Base-by-base conservation (phyloP, 768 basidiomycete species). In the Termitomyces heimii region DNA sequence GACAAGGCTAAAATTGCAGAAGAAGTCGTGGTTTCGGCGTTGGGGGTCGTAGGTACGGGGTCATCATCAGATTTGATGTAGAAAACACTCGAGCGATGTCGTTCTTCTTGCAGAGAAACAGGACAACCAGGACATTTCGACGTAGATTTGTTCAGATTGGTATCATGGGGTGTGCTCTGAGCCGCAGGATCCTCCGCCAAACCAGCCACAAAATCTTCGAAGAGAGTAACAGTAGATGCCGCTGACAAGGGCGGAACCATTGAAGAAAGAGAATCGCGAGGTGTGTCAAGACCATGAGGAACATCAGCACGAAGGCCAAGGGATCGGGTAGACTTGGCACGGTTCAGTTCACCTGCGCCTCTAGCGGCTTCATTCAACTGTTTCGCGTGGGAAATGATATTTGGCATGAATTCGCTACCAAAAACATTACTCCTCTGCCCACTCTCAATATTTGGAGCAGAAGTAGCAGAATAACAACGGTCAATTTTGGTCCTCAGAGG, bases 151-250 rank as follows among this genome's bases (percentile, higher is more conserved):
- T 67, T 66, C 40, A 73, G 65, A 56, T 74, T 69, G 24, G 69
- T 72, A 59, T 81, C 82, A 62, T 82, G 81, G 1, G 86, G 86
- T 0, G 86, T 88, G 65, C 85, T 88, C 67, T 86, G 79, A 4
- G 83, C 80, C 44, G 77, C 74, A 24, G 83, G 83, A 32, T 78
- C 78, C 14, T 72, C 71, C 20, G 73, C 65, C 28, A 79, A 62
- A 46, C 71, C 75, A 44, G 73, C 74, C 53, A 76, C 75, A 48
- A 78, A 75, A 37, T 76, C 74, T 58, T 88, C 85, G 63, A 85
- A 86, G 18, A 86, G 70, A 0, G 85, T 85, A 5, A 75, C 76
- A 12, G 82, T 83, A 20, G 86, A 85, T 7, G 83, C 80, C 2
- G 84, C 82, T 12, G 83, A 86, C 7, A 71, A 62, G 24, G 78